Percentiles rank a stretch among this genome's conserved stretches.
Evolutionary conservation across 768 basidiomycete species (phyloP).

Genomic region (Sporobolomyces roseus): DNA sequence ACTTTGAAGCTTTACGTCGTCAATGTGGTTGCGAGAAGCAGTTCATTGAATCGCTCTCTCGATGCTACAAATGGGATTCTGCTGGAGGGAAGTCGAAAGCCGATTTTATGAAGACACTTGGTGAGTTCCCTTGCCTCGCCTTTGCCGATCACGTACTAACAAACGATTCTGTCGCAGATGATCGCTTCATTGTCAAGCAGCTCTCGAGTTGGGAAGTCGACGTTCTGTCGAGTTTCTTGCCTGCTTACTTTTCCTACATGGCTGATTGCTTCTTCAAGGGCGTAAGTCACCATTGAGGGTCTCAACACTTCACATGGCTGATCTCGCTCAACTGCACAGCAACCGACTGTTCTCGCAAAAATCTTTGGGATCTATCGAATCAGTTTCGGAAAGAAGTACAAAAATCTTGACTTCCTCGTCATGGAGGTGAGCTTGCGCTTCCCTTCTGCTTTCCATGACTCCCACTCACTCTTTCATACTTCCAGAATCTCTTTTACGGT

Average conservation of each 20-base stretch:
- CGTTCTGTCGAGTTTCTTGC: constrained; percentile 93
- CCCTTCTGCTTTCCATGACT: background rate
- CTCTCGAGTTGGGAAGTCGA: constrained; percentile 84
- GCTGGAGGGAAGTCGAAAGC: constrained; percentile 95
- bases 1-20: constrained; percentile 86
- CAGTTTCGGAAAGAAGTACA: constrained; percentile 75
- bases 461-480: background rate
- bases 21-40: constrained; percentile 92
- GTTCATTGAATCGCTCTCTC: constrained; percentile 85
- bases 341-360: constrained; percentile 90
- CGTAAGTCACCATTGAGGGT: constrained; percentile 53
- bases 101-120: constrained; percentile 90
- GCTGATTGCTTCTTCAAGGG: constrained; percentile 82
- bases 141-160: background rate
- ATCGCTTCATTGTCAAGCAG: constrained; percentile 98
- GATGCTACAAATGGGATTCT: constrained; percentile 94
- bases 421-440: constrained; percentile 61
- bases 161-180: constrained; percentile 57
- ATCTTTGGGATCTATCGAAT: constrained; percentile 96
- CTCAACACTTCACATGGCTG: background rate
- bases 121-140: constrained; percentile 55
- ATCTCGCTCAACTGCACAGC: constrained; percentile 52
- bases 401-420: constrained; percentile 84
- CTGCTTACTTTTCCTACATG: constrained; percentile 97
- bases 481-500: constrained; percentile 79